phyloP scores from a whole-genome alignment of 2,329 filamentous ascomycete genomes.

The Neospermospora avenae region DNA sequence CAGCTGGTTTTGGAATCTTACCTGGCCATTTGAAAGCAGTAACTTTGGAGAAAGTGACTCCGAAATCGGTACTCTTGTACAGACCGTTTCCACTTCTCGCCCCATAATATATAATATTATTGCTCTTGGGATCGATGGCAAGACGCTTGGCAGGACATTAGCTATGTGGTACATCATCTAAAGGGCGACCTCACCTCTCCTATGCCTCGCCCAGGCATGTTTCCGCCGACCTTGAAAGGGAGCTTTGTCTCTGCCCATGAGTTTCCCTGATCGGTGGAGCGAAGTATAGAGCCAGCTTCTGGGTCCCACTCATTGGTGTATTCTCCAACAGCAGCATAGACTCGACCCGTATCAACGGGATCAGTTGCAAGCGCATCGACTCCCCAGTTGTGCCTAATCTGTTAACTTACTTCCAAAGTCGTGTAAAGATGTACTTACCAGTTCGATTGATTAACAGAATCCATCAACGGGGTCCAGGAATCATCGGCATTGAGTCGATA shows the following conservation, averaged over 20 bases:
- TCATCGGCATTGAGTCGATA: slow-evolving; percentile 54
- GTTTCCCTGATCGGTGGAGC: slow-evolving; percentile 50
- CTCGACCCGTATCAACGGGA: slow-evolving; percentile 47
- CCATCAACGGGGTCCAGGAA: slow-evolving; percentile 51
- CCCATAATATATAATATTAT: slow-evolving; percentile 55
- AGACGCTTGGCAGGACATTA: slow-evolving; percentile 38
- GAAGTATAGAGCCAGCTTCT: slow-evolving; percentile 51
- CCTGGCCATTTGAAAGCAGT: slow-evolving; percentile 49
- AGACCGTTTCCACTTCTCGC: slow-evolving; percentile 56
- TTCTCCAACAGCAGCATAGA: slow-evolving; percentile 54
- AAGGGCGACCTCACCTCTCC: slow-evolving; percentile 41
- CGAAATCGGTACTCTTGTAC: slow-evolving; percentile 55
- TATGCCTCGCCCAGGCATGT: slow-evolving; percentile 59
- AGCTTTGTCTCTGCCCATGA: slow-evolving; percentile 50
- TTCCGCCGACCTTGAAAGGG: slow-evolving; percentile 58
- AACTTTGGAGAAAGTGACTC: slow-evolving; percentile 52
- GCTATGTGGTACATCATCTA: not conserved
- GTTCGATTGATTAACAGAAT: slow-evolving; percentile 31
- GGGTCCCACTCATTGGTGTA: slow-evolving; percentile 61
- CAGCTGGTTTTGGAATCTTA: slow-evolving; percentile 38
- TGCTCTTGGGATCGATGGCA: slow-evolving; percentile 55
- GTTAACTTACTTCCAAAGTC: not conserved
- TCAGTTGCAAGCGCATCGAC: slow-evolving; percentile 55
- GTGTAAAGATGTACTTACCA: slow-evolving; percentile 7
- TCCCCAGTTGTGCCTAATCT: slow-evolving; percentile 50